phyloP scores from a whole-genome alignment of 2,329 filamentous ascomycete species.

The Diaporthe citriasiana region DNA sequence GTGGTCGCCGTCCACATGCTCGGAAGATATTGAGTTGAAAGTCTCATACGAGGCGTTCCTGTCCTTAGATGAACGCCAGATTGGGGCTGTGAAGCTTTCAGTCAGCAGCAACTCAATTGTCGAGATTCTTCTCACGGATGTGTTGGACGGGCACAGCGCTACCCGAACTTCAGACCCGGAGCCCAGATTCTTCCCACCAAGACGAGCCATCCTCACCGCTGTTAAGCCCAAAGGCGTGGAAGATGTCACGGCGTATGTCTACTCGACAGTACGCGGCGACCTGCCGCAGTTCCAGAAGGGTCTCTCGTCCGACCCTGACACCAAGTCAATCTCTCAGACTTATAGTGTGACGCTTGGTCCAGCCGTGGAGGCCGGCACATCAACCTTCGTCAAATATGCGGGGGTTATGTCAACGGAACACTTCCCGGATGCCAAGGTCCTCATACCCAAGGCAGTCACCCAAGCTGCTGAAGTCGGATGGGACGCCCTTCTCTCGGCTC shows the following conservation, averaged over 20 bases:
- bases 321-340: slow-evolving; percentile 5
- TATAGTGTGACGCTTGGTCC: not conserved
- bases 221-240: not conserved
- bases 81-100: not conserved
- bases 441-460: not conserved
- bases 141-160: slow-evolving; percentile 9
- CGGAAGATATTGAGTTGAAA: not conserved
- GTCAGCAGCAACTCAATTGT: not conserved
- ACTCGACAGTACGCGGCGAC: slow-evolving; percentile 5
- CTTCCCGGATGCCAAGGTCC: not conserved
- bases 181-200: slow-evolving; percentile 8
- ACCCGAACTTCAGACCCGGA: not conserved
- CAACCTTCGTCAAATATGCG: not conserved
- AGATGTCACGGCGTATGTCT: not conserved
- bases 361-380: not conserved
- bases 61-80: not conserved
- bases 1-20: not conserved
- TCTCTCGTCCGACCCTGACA: slow-evolving; percentile 6
- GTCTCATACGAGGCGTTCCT: not conserved
- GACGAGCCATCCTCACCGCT: not conserved
- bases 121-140: not conserved
- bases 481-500: not conserved
- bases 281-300: not conserved
- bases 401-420: not conserved
- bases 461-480: not conserved